phyloP scores from a whole-genome alignment of 305 asterid genomes.

The Solanum hybrid region DNA sequence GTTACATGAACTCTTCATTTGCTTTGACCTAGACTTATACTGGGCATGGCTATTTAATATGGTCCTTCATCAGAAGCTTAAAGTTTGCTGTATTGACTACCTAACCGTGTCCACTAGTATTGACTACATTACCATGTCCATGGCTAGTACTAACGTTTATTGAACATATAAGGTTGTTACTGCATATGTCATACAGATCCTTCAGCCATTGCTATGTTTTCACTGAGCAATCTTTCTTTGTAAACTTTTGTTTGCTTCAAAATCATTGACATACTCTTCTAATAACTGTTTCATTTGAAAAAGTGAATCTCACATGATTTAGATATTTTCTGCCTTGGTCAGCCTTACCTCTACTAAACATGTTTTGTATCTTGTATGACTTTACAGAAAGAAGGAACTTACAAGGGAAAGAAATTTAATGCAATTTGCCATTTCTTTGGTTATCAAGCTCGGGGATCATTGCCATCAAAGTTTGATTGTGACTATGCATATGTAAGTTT shows the following conservation, averaged over 20 bases:
- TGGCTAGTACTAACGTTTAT: not conserved
- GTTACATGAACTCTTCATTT: not conserved
- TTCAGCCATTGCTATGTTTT: not conserved
- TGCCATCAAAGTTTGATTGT: constrained; percentile 96
- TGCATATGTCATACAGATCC: not conserved
- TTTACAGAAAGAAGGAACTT: constrained; percentile 91
- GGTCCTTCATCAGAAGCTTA: not conserved
- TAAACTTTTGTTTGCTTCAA: not conserved
- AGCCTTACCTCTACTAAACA: not conserved
- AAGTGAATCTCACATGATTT: not conserved
- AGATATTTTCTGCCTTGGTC: not conserved
- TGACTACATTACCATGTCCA: not conserved
- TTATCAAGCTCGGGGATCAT: constrained; percentile 98
- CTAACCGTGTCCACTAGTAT: not conserved
- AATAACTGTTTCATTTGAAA: not conserved
- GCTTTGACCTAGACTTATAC: not conserved
- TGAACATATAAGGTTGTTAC: not conserved
- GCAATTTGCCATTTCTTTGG: constrained; percentile 98
- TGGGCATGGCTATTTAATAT: not conserved
- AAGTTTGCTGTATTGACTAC: not conserved
- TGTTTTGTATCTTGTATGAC: constrained; percentile 2
- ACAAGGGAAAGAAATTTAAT: constrained; percentile 94
- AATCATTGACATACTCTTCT: not conserved
- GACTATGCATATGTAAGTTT: constrained; percentile 87
- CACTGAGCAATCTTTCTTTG: not conserved